These are phyloP conservation scores for Golubevia pallescens DNA, from an alignment of 1,284 basidiomycete species.

Conservation along the genomic window DNA sequence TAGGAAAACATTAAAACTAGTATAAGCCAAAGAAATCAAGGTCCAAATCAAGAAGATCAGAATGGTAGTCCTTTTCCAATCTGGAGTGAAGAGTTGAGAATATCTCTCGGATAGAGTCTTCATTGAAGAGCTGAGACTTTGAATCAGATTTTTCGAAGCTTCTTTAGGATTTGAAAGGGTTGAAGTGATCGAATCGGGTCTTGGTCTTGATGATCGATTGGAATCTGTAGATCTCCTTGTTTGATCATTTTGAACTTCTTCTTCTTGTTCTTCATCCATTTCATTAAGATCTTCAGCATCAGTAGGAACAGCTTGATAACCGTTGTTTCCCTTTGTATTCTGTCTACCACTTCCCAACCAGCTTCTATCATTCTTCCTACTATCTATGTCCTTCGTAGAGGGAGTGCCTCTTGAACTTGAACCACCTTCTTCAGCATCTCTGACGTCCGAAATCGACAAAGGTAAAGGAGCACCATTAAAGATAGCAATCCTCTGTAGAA, in stretches of 20 bases:
- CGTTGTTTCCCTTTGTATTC: no score
- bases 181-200: no score
- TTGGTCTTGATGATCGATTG: no score
- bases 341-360: no score
- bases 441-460: slow-evolving; percentile 76
- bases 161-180: not conserved
- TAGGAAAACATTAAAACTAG: slow-evolving; percentile 96
- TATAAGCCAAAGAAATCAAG: slow-evolving; percentile 72
- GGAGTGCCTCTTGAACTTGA: not conserved
- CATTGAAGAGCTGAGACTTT: slow-evolving; percentile 66
- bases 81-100: slow-evolving; percentile 76
- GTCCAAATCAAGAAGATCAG: slow-evolving; percentile 66
- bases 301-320: not conserved
- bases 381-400: no score
- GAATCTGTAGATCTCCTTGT: no score
- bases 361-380: no score
- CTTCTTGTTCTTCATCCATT: not conserved
- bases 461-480: slow-evolving; percentile 79
- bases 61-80: slow-evolving; percentile 82
- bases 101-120: slow-evolving; percentile 73
- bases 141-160: slow-evolving; percentile 65
- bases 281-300: no score
- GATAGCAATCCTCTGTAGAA: slow-evolving; percentile 78
- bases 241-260: no score
- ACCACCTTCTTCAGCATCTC: slow-evolving; percentile 65